Percentiles rank a stretch among this genome's conserved stretches.
Conservation (phyloP, 2,329 filamentous ascomycete species). For the Fusarium xylarioides region DNA sequence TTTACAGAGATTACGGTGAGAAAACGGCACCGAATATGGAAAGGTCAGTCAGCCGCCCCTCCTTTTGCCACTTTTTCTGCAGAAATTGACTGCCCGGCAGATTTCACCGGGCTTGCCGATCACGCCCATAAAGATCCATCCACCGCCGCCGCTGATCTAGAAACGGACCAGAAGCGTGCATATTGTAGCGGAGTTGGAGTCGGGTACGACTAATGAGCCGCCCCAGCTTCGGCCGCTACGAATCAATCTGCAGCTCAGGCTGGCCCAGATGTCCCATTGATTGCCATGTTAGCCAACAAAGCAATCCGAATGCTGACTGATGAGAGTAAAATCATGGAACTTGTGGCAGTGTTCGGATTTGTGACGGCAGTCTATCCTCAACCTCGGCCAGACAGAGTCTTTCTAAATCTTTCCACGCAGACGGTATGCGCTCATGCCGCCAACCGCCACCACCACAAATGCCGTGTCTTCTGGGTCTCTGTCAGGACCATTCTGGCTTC, state of each 20-base stretch:
- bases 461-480: neutral
- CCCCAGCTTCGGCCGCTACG: slow-evolving; percentile 42
- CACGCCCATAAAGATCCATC: slow-evolving; percentile 40
- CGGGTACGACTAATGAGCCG: slow-evolving; percentile 40
- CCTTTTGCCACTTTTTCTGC: too few species aligned
- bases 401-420: neutral
- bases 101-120: too few species aligned
- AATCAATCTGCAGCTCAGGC: slow-evolving; percentile 34
- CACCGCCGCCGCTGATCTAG: slow-evolving; percentile 44
- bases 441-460: slow-evolving; percentile 19
- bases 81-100: too few species aligned
- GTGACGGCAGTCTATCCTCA: slow-evolving; percentile 15
- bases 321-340: slow-evolving; percentile 16
- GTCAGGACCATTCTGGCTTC: slow-evolving; percentile 6
- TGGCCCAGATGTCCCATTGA: slow-evolving; percentile 18
- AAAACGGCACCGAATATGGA: too few species aligned
- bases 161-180: slow-evolving; percentile 45
- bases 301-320: slow-evolving; percentile 9
- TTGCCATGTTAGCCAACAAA: slow-evolving; percentile 11
- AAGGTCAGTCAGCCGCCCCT: too few species aligned
- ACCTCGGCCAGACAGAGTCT: neutral
- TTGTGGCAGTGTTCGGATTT: slow-evolving; percentile 20
- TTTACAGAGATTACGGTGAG: too few species aligned
- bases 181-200: slow-evolving; percentile 36
- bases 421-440: neutral